Conservation (phyloP, 352 stramenopile species). For the Globisporangium spiculum region DNA sequence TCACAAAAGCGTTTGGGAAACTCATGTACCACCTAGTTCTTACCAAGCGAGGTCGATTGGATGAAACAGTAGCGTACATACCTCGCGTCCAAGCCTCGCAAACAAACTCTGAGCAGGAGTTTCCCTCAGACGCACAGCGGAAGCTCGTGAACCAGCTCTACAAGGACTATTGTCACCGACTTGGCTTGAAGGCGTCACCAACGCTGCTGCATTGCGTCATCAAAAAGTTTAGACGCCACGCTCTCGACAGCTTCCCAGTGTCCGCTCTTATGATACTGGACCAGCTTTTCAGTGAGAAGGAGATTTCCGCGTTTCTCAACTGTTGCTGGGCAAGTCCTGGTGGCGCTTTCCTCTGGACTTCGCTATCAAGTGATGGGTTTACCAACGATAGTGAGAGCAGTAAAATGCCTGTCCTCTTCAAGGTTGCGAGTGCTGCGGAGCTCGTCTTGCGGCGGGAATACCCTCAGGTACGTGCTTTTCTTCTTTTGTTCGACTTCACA, state of each 20-base stretch:
- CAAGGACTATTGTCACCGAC: slow-evolving; percentile 43
- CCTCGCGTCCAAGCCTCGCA: neutral
- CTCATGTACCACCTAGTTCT: slow-evolving; percentile 34
- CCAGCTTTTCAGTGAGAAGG: slow-evolving; percentile 26
- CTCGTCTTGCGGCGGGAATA: slow-evolving; percentile 45
- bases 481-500: neutral
- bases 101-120: neutral
- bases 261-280: slow-evolving; percentile 59
- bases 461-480: slow-evolving; percentile 34
- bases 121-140: slow-evolving; percentile 34
- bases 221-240: slow-evolving; percentile 44
- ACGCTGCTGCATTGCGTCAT: slow-evolving; percentile 51
- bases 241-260: slow-evolving; percentile 50
- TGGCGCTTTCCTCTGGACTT: slow-evolving; percentile 39
- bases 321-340: slow-evolving; percentile 25
- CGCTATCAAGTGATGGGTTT: neutral
- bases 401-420: neutral
- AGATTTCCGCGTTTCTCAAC: slow-evolving; percentile 35
- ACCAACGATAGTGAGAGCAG: neutral
- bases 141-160: slow-evolving; percentile 69
- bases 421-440: slow-evolving; percentile 41
- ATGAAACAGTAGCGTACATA: neutral
- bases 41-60: slow-evolving; percentile 37
- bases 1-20: slow-evolving; percentile 31
- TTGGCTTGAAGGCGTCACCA: slow-evolving; percentile 38